These are phyloP conservation scores for Cymbidium sinense DNA, from an alignment of 106 monocot genomes.

Conservation along the genomic window DNA sequence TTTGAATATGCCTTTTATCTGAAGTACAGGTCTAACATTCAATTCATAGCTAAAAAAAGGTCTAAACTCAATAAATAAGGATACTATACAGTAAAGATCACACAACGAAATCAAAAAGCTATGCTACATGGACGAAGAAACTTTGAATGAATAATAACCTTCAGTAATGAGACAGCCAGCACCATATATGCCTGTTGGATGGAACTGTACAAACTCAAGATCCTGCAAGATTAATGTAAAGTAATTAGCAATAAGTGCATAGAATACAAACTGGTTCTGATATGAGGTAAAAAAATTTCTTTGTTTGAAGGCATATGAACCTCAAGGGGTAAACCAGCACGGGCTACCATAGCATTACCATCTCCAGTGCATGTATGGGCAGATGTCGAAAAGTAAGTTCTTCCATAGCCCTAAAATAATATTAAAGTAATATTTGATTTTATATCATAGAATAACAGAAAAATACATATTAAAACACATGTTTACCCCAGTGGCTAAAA, in stretches of 20 bases:
- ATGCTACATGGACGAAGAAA: neutral
- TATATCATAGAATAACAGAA: neutral
- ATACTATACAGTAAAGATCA: constrained; percentile 1
- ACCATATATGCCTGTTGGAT: constrained; percentile 98
- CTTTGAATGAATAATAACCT: constrained; percentile 32
- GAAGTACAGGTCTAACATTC: neutral
- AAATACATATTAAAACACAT: neutral
- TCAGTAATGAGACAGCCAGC: constrained; percentile 98
- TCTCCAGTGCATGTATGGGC: constrained; percentile 99
- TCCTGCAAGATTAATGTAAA: constrained; percentile 41
- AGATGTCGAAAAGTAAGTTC: constrained; percentile 95
- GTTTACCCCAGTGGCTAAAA: constrained; percentile 68
- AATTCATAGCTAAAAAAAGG: neutral
- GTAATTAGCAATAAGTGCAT: constrained; percentile 2
- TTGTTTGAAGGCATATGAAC: constrained; percentile 25
- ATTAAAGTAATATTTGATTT: neutral
- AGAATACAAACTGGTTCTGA: neutral
- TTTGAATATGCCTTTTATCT: neutral
- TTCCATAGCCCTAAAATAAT: constrained; percentile 76
- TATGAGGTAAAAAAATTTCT: neutral
- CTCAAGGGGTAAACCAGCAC: constrained; percentile 94
- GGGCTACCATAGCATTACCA: constrained; percentile 96
- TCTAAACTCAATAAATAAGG: neutral
- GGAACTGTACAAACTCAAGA: constrained; percentile 99
- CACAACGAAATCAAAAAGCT: neutral